These are phyloP conservation scores for Didymellaceae sp. DNA, from an alignment of 2,329 filamentous ascomycete species.

Conservation along the genomic window DNA sequence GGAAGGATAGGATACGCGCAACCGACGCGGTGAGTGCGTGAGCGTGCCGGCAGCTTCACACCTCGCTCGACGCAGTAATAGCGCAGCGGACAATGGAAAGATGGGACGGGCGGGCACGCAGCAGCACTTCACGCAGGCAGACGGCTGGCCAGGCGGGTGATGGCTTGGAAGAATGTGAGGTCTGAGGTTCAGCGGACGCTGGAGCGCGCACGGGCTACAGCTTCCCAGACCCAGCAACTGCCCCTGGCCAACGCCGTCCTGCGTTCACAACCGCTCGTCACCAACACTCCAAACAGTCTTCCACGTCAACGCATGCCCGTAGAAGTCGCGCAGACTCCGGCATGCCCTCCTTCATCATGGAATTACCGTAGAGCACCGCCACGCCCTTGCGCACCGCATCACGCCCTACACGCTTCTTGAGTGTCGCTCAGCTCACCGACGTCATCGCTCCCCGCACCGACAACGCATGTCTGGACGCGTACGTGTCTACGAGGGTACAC, in stretches of 20 bases:
- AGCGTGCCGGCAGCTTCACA: conserved; percentile 15
- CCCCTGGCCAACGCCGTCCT: conserved; percentile 15
- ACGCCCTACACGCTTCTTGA: background rate
- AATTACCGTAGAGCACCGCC: background rate
- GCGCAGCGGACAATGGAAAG: conserved; percentile 4
- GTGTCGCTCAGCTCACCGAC: conserved; percentile 27
- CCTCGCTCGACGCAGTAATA: conserved; percentile 17
- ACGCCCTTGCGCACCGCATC: conserved; percentile 15
- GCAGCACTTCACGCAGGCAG: conserved; percentile 16
- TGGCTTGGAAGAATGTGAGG: conserved; percentile 38
- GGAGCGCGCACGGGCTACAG: conserved; percentile 11
- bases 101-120: conserved; percentile 13
- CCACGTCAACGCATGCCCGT: conserved; percentile 3
- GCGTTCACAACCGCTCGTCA: conserved; percentile 24
- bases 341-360: conserved; percentile 2
- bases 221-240: conserved; percentile 11
- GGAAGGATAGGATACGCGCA: conserved; percentile 35
- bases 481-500: background rate
- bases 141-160: conserved; percentile 29
- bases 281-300: conserved; percentile 16
- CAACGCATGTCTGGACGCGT: background rate
- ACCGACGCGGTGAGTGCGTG: conserved; percentile 31
- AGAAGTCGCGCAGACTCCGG: conserved; percentile 23
- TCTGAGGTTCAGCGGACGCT: conserved; percentile 12
- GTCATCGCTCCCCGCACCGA: conserved; percentile 33